Base-by-base conservation (phyloP, 2,329 filamentous ascomycete species). In the Spiromastix sp. region DNA sequence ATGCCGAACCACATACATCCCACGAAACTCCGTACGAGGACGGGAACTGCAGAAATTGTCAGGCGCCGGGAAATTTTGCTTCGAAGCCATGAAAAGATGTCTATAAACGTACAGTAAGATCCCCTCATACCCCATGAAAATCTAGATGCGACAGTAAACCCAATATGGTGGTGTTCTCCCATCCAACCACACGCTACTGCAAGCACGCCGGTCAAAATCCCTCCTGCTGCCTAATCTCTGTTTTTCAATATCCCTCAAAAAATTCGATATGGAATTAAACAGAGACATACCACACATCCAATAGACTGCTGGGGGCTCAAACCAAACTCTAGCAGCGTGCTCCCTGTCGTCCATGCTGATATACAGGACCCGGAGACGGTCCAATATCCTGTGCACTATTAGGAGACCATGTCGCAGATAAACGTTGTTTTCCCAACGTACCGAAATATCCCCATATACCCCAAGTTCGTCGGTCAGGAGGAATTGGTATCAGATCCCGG, bases 401-500 rank as follows among this genome's bases (percentile, higher is more conserved):
- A 31, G 33, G 30, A 10, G 39, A 12, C n/a, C n/a, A 31, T 20
- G 3, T 16, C 6, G 13, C 5, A 3, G 15, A 19, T 30, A 10
- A n/a, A n/a, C n/a, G n/a, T n/a, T n/a, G n/a, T n/a, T n/a, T n/a
- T n/a, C n/a, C n/a, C n/a, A n/a, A 19, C 36, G 27, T 34, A 48
- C 48, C 48, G 33, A 42, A 45, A 32, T 45, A 49, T 12, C 45
- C 45, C 40, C 45, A 52, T 21, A 49, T 38, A 8, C 46, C 48
- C 46, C 47, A 54, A 5, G 49, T 52, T 20, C 49, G 41, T 30
- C 49, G 42, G 15, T 48, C 43, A 3, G 40, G 44, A 15, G 50
- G 50, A 34, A 52, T 48, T 22, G 50, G 50, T 15, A 51, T 50
- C 22, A 54, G 36, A 32, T 54, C 50, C 34, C 49, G 41, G 33